phyloP scores from a whole-genome alignment of 768 basidiomycete species.

The Butyriboletus loyo region DNA sequence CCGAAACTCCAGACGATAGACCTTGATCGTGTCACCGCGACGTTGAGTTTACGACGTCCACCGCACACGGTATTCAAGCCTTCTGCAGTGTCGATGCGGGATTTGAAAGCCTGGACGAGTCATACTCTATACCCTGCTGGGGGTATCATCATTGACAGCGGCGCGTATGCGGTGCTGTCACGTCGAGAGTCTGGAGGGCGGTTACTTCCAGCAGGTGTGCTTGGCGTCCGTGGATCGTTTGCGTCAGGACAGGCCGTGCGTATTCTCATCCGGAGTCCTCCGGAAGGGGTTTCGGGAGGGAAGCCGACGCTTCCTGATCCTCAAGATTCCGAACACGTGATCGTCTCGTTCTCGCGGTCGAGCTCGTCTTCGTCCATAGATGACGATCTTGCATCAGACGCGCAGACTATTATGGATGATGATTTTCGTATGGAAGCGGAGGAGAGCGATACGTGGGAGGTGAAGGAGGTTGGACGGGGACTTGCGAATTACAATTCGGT shows the following conservation, averaged over 20 bases:
- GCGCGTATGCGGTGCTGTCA: conserved; percentile 84
- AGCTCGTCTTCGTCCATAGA: conserved; percentile 34
- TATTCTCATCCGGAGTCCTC: conserved; percentile 56
- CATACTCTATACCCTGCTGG: conserved; percentile 92
- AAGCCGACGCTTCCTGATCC: conserved; percentile 23
- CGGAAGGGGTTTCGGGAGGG: conserved; percentile 22
- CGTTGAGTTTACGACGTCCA: conserved; percentile 45
- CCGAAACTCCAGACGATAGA: conserved; percentile 22
- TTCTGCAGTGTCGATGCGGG: conserved; percentile 65
- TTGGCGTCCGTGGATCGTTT: conserved; percentile 84
- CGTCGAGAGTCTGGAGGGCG: conserved; percentile 87
- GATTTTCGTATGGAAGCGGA: conserved; percentile 33
- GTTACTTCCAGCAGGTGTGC: conserved; percentile 87
- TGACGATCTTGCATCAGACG: conserved; percentile 25
- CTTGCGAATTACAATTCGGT: conserved; percentile 94
- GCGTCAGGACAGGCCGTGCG: conserved; percentile 94
- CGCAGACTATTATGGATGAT: conserved; percentile 30
- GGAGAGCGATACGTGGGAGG: conserved; percentile 57
- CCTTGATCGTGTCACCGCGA: conserved; percentile 22
- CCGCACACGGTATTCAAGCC: conserved; percentile 89
- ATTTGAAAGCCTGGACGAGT: conserved; percentile 95
- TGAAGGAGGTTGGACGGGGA: conserved; percentile 90
- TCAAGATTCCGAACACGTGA: conserved; percentile 19
- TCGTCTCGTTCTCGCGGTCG: conserved; percentile 39
- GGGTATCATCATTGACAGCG: conserved; percentile 81